Evolutionary conservation across 1,139 yeast species (phyloP).

Genomic region (Hemisphaericaspora lyxosophila): DNA sequence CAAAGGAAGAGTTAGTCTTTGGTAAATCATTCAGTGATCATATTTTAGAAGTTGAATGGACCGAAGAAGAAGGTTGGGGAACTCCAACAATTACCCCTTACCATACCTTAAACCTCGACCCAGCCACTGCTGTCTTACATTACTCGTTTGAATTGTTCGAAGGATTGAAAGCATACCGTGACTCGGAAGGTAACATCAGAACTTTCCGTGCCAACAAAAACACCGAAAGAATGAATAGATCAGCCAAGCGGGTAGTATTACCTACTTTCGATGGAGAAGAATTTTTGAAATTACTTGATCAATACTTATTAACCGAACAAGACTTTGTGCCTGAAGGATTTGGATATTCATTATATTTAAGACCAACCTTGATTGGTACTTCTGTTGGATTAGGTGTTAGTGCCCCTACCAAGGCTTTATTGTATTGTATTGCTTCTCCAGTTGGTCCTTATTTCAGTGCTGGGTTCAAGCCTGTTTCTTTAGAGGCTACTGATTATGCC

Average conservation of each 20-base stretch:
- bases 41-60: conserved; percentile 88
- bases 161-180: conserved; percentile 93
- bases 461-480: conserved; percentile 89
- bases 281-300: conserved; percentile 68
- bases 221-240: conserved; percentile 86
- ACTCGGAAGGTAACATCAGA: conserved; percentile 64
- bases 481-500: conserved; percentile 93
- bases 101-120: conserved; percentile 73
- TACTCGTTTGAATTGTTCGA: conserved; percentile 94
- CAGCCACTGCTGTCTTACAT: conserved; percentile 87
- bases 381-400: conserved; percentile 82
- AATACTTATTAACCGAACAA: conserved; percentile 71
- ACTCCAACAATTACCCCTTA: conserved; percentile 84
- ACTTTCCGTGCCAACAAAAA: conserved; percentile 89
- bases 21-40: conserved; percentile 90
- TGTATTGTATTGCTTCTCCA: conserved; percentile 87
- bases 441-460: conserved; percentile 92
- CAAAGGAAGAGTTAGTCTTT: conserved; percentile 76
- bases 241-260: conserved; percentile 83
- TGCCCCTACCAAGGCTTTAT: conserved; percentile 73
- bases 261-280: conserved; percentile 83
- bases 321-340: conserved; percentile 76
- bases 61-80: conserved; percentile 75
- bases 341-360: conserved; percentile 87
- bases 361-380: conserved; percentile 96